phyloP scores from a whole-genome alignment of 805 yeast genomes.

The Ogataea methanolica region DNA sequence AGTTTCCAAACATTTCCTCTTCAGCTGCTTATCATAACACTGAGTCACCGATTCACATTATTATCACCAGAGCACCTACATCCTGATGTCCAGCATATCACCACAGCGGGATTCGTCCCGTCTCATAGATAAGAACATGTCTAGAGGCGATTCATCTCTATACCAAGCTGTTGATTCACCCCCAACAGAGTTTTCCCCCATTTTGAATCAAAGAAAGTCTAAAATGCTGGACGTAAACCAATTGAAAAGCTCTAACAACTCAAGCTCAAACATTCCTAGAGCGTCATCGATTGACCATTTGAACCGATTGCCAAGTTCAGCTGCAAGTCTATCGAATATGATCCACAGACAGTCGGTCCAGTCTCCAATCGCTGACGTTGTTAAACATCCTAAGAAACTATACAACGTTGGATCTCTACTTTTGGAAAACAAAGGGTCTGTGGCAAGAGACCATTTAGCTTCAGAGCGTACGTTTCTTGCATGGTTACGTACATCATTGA shows the following conservation, averaged over 20 bases:
- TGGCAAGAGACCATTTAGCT: slow-evolving; percentile 63
- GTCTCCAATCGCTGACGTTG: neutral
- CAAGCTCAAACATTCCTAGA: neutral
- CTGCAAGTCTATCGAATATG: neutral
- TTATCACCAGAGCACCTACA: too few relatives aligned
- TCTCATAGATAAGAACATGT: too few relatives aligned
- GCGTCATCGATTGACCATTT: neutral
- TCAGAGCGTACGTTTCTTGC: slow-evolving; percentile 62
- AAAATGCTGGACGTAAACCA: neutral
- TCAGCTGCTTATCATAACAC: too few relatives aligned
- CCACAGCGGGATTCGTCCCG: too few relatives aligned
- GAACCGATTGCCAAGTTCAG: neutral
- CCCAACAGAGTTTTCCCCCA: neutral
- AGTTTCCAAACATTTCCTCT: too few relatives aligned
- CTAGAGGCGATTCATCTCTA: too few relatives aligned
- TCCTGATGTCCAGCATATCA: too few relatives aligned
- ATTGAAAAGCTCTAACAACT: neutral
- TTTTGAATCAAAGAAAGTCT: too few relatives aligned
- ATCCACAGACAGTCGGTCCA: slow-evolving; percentile 3
- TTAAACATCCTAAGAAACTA: slow-evolving; percentile 17
- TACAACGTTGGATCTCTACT: slow-evolving; percentile 31
- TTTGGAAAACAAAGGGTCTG: slow-evolving; percentile 52
- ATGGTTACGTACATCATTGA: slow-evolving; percentile 58
- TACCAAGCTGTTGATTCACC: neutral
- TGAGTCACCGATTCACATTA: too few relatives aligned